These are phyloP conservation scores for Cucurbita ficifolia DNA, from an alignment of 306 rosid genomes.

Conservation along the genomic window DNA sequence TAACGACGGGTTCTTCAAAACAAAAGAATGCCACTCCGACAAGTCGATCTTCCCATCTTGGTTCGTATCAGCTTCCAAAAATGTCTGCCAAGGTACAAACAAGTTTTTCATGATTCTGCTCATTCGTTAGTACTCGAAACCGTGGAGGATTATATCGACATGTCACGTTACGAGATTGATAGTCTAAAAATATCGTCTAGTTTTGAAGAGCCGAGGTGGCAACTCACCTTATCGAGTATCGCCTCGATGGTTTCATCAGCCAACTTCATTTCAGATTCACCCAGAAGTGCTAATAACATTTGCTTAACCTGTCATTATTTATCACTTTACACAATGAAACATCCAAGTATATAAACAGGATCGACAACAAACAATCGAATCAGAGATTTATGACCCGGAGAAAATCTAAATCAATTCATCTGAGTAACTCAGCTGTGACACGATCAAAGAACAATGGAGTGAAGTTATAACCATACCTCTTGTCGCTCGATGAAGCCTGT, in stretches of 20 bases:
- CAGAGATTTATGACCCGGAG: neutral
- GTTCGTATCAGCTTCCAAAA: constrained; percentile 68
- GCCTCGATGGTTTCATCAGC: constrained; percentile 66
- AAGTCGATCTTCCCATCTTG: constrained; percentile 85
- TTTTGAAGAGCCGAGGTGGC: neutral
- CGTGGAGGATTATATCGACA: neutral
- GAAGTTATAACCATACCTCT: constrained; percentile 38
- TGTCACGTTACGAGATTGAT: neutral
- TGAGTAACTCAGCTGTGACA: neutral
- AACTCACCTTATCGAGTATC: constrained; percentile 60
- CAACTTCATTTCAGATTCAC: constrained; percentile 70
- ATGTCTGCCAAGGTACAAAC: constrained; percentile 35
- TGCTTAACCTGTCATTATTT: constrained; percentile 51
- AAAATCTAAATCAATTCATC: neutral
- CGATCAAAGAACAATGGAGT: neutral
- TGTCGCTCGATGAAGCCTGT: constrained; percentile 75
- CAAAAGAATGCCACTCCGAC: constrained; percentile 59
- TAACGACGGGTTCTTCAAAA: constrained; percentile 56
- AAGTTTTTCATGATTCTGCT: neutral
- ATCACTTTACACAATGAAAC: neutral
- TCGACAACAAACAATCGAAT: neutral
- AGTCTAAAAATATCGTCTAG: neutral
- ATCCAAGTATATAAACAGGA: neutral
- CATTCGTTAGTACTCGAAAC: neutral
- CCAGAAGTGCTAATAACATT: constrained; percentile 79